These are phyloP conservation scores for Fusarium fujikuroi DNA, from an alignment of 2,329 filamentous ascomycete genomes.

Conservation along the genomic window DNA sequence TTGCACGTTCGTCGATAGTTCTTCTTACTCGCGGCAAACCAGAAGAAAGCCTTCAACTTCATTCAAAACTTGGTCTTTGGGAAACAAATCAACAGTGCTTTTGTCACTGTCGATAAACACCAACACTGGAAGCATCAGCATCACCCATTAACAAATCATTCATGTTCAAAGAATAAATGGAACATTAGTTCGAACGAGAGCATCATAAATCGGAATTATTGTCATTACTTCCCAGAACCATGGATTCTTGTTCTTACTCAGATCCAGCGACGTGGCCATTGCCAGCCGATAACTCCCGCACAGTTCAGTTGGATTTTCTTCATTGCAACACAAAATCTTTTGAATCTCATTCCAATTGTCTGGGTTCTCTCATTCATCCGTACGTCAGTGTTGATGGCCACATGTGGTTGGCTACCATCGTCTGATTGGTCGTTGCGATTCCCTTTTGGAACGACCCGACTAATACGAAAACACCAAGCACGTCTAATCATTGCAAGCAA, in stretches of 20 bases:
- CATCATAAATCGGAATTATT: not conserved
- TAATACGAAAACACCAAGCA: constrained; percentile 31
- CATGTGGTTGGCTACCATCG: constrained; percentile 40
- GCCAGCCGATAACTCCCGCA: constrained; percentile 23
- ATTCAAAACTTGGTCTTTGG: not conserved
- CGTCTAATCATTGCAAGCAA: constrained; percentile 1
- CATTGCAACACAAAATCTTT: not conserved
- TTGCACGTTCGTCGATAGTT: not conserved
- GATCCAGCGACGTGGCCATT: not conserved
- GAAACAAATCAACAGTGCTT: not conserved
- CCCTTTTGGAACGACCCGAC: constrained; percentile 17
- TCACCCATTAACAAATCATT: not conserved
- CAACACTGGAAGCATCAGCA: not conserved
- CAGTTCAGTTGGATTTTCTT: constrained; percentile 2
- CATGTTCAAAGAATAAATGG: not conserved
- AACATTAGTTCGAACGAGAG: not conserved
- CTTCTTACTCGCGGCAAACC: not conserved
- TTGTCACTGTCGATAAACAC: not conserved
- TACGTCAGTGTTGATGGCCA: constrained; percentile 30
- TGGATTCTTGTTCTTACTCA: not conserved
- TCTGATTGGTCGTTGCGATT: constrained; percentile 37
- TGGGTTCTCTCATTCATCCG: constrained; percentile 16
- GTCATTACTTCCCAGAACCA: not conserved
- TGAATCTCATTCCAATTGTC: constrained; percentile 4
- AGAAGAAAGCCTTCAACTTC: not conserved